A percentile compares a stretch with the other conserved stretches of the same genome.
These are phyloP conservation scores for Hibiscus trionum DNA, from an alignment of 345 rosid species.

Conservation along the genomic window DNA sequence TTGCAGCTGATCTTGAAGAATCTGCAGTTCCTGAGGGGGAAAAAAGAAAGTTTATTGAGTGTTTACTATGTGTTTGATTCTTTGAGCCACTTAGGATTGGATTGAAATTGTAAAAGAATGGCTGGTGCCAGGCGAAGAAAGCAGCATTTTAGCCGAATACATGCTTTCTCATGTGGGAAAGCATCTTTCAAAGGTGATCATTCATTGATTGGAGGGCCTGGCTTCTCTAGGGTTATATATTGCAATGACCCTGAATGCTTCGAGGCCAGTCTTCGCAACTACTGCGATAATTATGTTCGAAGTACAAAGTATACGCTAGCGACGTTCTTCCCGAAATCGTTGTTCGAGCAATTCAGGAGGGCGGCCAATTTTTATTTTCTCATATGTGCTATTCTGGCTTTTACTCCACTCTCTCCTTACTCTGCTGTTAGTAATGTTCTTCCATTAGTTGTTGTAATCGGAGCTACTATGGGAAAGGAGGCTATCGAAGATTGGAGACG, in stretches of 20 bases:
- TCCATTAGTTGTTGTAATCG: constrained; percentile 77
- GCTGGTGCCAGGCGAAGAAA: constrained; percentile 48
- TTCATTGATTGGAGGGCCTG: constrained; percentile 86
- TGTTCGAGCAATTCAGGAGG: constrained; percentile 93
- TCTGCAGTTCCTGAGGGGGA: constrained; percentile 1
- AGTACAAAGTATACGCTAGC: constrained; percentile 76
- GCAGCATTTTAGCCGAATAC: constrained; percentile 57
- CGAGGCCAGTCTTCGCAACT: constrained; percentile 42
- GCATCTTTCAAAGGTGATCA: constrained; percentile 60
- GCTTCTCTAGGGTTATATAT: constrained; percentile 72
- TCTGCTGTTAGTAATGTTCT: constrained; percentile 64
- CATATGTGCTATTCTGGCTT: constrained; percentile 61
- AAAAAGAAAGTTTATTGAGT: background rate
- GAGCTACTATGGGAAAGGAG: constrained; percentile 89
- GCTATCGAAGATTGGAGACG: constrained; percentile 78
- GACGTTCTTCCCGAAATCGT: constrained; percentile 71
- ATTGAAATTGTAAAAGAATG: constrained; percentile 27
- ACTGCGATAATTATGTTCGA: constrained; percentile 58
- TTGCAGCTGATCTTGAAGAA: constrained; percentile 4
- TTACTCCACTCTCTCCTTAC: constrained; percentile 80
- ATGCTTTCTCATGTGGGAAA: constrained; percentile 57
- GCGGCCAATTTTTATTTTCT: constrained; percentile 90
- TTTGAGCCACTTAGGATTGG: background rate
- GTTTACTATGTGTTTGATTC: background rate
- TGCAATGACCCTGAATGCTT: constrained; percentile 71